Evolutionary conservation across 2,329 filamentous ascomycete species (phyloP).

Genomic region (Septoria petroselini): DNA sequence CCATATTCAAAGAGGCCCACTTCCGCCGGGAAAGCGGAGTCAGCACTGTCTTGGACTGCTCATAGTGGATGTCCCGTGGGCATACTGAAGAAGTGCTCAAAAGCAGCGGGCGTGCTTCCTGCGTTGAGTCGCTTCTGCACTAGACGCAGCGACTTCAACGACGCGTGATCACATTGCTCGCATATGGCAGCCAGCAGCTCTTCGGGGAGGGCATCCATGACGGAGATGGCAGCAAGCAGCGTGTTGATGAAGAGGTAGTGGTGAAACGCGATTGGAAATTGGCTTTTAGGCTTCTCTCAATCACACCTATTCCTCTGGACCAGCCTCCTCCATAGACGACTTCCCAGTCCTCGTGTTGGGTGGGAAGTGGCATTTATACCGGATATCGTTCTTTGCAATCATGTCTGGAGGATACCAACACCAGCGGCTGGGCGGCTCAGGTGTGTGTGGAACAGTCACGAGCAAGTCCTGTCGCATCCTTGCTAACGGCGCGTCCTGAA

Average conservation of each 20-base stretch:
- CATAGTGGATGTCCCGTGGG: background rate
- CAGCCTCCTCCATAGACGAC: no score
- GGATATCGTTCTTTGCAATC: background rate
- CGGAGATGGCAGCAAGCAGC: no score
- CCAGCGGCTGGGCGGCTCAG: slow-evolving; percentile 23
- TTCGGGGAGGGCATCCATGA: background rate
- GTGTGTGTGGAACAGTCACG: slow-evolving; percentile 14
- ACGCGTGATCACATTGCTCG: slow-evolving; percentile 24
- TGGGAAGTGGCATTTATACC: background rate
- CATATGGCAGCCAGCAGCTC: slow-evolving; percentile 33
- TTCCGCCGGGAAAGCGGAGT: no score
- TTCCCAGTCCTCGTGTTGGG: no score
- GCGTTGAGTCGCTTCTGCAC: slow-evolving; percentile 21
- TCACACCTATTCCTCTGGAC: background rate
- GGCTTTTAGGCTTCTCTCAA: background rate
- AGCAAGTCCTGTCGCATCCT: slow-evolving; percentile 14
- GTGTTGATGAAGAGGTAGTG: no score
- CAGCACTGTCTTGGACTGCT: no score
- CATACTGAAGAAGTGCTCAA: slow-evolving; percentile 26
- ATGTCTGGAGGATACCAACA: slow-evolving; percentile 22
- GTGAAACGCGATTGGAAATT: no score
- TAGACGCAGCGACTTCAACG: slow-evolving; percentile 27
- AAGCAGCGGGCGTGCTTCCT: slow-evolving; percentile 26
- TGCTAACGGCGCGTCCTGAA: slow-evolving; percentile 38
- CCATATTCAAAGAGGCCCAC: slow-evolving; percentile 26